Base-by-base conservation (phyloP, 1,139 yeast genomes). In the Yamadazyma sp. region DNA sequence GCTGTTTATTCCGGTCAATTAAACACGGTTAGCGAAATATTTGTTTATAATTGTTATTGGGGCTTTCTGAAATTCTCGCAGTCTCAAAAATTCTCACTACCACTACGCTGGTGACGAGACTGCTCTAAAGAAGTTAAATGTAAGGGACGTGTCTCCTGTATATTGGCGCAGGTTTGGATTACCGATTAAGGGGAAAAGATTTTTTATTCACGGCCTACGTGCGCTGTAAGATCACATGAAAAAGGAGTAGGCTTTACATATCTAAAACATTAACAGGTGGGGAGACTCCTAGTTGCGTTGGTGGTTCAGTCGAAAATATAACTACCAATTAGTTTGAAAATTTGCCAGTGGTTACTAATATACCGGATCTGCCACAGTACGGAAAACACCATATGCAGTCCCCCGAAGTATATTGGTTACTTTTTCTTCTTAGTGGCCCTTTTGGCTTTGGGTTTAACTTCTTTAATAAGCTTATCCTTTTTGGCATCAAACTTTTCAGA, bases 401-500 rank as follows among this genome's bases (percentile, higher is more conserved):
- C n/a, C n/a, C n/a, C n/a, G n/a, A n/a, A n/a, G n/a, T n/a, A n/a
- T n/a, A n/a, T n/a, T 23, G 11, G 12, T 31, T 32, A 32, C 31
- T 33, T 46, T 40, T 44, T 53, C 46, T 49, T 52, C 39, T 44
- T 50, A n/a, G 50, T 37, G 16, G 46, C 38, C 34, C 42, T 50
- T 37, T 52, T 46, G 12, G 30, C 31, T 38, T 51, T 55, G 3
- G 62, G 57, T 38, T 59, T 63, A n/a, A 63, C 64, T 39, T 61
- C 67, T 50, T 70, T 71, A 42, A 71, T 68, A 44, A 70, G 61
- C 48, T 70, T 70, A 45, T 71, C 76, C 52, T 64, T 69, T 47
- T 69, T 69, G 11, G 56, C 40, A 41, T 70, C 76, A 24, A 67
- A 59, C 42, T 54, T 56, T 26, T 57, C 72, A 26, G 43, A 43